Evolutionary conservation across 2,329 filamentous ascomycete species (phyloP).

Genomic region (Fusarium protoensiforme): DNA sequence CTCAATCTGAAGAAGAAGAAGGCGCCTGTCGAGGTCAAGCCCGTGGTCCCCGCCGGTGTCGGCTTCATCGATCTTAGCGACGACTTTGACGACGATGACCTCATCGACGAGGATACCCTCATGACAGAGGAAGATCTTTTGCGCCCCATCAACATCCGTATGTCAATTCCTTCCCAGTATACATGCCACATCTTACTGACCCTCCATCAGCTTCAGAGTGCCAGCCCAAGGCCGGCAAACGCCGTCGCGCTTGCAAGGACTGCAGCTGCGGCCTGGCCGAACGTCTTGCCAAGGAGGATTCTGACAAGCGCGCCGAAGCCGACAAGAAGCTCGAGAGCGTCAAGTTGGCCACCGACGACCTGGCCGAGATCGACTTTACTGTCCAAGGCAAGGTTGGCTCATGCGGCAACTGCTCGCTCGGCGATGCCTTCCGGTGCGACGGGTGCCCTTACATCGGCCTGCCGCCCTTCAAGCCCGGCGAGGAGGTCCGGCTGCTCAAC

Average conservation of each 20-base stretch:
- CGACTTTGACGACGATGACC: slow-evolving; percentile 78
- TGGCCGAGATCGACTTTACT: slow-evolving; percentile 92
- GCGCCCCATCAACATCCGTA: slow-evolving; percentile 82
- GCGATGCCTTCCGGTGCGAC: slow-evolving; percentile 86
- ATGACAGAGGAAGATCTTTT: slow-evolving; percentile 87
- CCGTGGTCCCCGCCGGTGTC: slow-evolving; percentile 64
- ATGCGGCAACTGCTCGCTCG: slow-evolving; percentile 92
- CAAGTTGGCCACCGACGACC: slow-evolving; percentile 80
- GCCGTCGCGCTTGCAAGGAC: slow-evolving; percentile 95
- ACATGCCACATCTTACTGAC: slow-evolving; percentile 14
- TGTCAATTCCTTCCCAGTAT: slow-evolving; percentile 51
- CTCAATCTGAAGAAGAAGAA: slow-evolving; percentile 57
- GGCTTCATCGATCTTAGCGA: slow-evolving; percentile 76
- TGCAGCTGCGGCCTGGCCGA: slow-evolving; percentile 94
- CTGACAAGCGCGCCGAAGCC: slow-evolving; percentile 74
- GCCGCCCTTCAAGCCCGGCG: slow-evolving; percentile 95
- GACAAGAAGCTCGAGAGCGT: slow-evolving; percentile 73
- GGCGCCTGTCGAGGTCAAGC: slow-evolving; percentile 51
- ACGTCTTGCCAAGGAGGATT: slow-evolving; percentile 87
- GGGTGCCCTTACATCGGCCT: slow-evolving; percentile 86
- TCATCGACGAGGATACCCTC: slow-evolving; percentile 91
- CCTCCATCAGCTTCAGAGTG: slow-evolving; percentile 77
- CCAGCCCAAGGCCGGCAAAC: slow-evolving; percentile 86
- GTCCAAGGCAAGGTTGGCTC: slow-evolving; percentile 97
- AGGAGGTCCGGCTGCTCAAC: slow-evolving; percentile 90